These are phyloP conservation scores for Aspergillus fijiensis DNA, from an alignment of 2,329 filamentous ascomycete genomes.

Conservation along the genomic window DNA sequence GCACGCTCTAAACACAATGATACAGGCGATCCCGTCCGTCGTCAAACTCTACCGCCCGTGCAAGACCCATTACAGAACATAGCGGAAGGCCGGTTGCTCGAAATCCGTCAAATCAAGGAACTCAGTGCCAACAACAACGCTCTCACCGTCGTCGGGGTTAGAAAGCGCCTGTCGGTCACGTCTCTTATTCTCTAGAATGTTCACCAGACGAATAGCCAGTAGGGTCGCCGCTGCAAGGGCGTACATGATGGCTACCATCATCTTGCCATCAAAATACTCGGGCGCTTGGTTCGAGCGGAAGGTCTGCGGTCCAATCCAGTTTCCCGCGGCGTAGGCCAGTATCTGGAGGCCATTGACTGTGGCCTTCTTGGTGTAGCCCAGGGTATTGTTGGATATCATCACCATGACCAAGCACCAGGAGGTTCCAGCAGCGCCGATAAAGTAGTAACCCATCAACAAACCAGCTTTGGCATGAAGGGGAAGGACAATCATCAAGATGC, in stretches of 20 bases:
- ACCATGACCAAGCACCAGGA: neutral
- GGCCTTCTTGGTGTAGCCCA: neutral
- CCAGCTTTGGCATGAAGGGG: neutral
- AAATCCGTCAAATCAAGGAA: neutral
- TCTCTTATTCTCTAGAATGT: too few relatives aligned
- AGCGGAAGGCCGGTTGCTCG: neutral
- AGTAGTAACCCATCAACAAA: neutral
- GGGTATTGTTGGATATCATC: neutral
- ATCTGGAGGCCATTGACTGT: neutral
- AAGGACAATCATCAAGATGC: neutral
- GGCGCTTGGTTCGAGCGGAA: neutral
- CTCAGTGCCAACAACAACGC: neutral
- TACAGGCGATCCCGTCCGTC: too few relatives aligned
- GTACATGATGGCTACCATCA: neutral
- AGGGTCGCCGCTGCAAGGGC: neutral
- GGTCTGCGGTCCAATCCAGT: neutral
- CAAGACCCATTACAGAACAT: too few relatives aligned
- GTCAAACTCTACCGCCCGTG: too few relatives aligned
- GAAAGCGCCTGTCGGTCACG: too few relatives aligned
- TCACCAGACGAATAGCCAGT: neutral
- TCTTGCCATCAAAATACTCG: neutral
- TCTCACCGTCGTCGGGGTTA: neutral
- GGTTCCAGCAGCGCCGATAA: neutral
- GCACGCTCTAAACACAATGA: too few relatives aligned
- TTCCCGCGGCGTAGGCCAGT: neutral